These are phyloP conservation scores for Rugonectria rugulosa DNA, from an alignment of 2,329 filamentous ascomycete species.

Conservation along the genomic window DNA sequence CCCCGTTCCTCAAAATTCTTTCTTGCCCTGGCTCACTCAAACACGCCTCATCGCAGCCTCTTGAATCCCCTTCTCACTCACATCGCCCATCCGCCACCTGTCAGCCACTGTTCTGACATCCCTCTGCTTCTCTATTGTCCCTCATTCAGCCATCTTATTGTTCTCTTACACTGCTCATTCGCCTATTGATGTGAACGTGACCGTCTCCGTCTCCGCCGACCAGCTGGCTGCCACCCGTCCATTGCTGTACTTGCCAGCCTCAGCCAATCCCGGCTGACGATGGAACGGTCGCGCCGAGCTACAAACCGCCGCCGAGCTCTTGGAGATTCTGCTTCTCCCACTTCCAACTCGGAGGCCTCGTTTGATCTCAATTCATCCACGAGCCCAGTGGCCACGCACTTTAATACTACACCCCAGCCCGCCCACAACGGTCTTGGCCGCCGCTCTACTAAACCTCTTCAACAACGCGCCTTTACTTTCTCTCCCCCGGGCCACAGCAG, in stretches of 20 bases:
- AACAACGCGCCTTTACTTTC: constrained; percentile 48
- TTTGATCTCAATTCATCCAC: constrained; percentile 42
- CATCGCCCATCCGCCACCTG: constrained; percentile 29
- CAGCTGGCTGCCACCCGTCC: constrained; percentile 42
- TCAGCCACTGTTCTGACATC: constrained; percentile 13
- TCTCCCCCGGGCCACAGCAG: constrained; percentile 44
- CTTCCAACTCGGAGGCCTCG: constrained; percentile 42
- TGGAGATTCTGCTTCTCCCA: constrained; percentile 45
- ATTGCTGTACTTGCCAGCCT: constrained; percentile 40
- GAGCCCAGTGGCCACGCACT: constrained; percentile 44
- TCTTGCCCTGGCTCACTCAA: constrained; percentile 41
- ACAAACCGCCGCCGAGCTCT: constrained; percentile 43
- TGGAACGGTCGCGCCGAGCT: constrained; percentile 50
- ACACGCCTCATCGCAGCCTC: constrained; percentile 37
- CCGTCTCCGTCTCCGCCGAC: no score
- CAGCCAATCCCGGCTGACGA: constrained; percentile 42
- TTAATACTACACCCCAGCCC: constrained; percentile 43
- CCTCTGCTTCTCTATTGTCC: constrained; percentile 16
- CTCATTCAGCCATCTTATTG: constrained; percentile 23
- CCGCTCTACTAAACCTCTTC: constrained; percentile 45
- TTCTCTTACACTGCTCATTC: constrained; percentile 28
- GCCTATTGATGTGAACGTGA: constrained; percentile 35
- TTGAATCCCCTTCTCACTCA: constrained; percentile 34
- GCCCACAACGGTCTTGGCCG: constrained; percentile 38
- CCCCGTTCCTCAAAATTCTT: constrained; percentile 43